phyloP scores from a whole-genome alignment of 257 asterid species.

The Solanum phureja region DNA sequence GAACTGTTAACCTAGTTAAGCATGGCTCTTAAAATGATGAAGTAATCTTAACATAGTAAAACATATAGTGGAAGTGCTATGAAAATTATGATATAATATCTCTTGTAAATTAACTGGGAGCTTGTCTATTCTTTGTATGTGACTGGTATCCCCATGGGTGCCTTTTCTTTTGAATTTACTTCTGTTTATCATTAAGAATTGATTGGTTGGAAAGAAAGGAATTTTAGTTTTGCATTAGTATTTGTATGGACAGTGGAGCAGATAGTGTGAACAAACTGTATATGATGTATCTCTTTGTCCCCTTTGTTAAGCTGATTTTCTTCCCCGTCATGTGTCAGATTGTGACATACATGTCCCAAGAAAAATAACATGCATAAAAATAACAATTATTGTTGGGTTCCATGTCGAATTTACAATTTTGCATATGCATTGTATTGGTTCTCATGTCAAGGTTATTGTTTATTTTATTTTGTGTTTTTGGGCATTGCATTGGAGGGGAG shows the following conservation, averaged over 20 bases:
- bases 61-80: not conserved
- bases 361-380: not conserved
- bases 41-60: not conserved
- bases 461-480: not conserved
- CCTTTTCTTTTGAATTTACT: not conserved
- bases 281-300: not conserved
- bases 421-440: not conserved
- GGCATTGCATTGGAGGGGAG: not conserved
- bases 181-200: not conserved
- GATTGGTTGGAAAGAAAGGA: not conserved
- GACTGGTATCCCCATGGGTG: not conserved
- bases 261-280: not conserved
- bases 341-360: not conserved
- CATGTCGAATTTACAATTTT: not conserved
- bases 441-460: not conserved
- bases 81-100: not conserved
- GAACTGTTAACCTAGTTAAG: not conserved
- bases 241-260: not conserved
- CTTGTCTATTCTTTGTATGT: not conserved
- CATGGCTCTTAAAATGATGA: not conserved
- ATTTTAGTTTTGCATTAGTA: not conserved
- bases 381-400: not conserved
- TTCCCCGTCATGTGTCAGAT: not conserved
- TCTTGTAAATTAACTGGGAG: not conserved
- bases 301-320: not conserved